phyloP scores from a whole-genome alignment of 257 asterid genomes.

The Sherardia arvensis region DNA sequence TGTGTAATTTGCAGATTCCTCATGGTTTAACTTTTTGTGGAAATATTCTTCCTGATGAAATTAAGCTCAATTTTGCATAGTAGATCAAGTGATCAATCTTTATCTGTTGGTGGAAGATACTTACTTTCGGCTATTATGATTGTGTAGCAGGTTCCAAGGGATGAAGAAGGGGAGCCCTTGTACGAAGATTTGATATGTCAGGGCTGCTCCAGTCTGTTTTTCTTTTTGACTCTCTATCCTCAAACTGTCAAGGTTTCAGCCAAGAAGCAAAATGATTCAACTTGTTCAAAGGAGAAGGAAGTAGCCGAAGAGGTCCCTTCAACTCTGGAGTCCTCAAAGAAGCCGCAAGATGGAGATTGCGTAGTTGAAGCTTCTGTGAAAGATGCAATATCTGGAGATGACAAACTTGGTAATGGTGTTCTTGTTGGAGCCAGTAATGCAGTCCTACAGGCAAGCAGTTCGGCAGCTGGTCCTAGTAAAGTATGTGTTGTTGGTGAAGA shows the following conservation, averaged over 20 bases:
- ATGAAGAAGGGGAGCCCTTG: slow-evolving; percentile 80
- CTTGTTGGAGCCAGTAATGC: slow-evolving; percentile 7
- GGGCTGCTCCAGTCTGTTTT: slow-evolving; percentile 55
- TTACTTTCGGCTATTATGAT: slow-evolving; percentile 3
- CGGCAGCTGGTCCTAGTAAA: slow-evolving; percentile 36
- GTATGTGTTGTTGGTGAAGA: slow-evolving; percentile 43
- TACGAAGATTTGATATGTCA: slow-evolving; percentile 85
- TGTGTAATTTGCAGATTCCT: no score
- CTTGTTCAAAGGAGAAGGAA: slow-evolving; percentile 30
- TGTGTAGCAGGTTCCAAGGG: slow-evolving; percentile 61
- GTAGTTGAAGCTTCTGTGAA: slow-evolving; percentile 14
- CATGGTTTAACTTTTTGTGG: no score
- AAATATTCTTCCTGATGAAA: no score
- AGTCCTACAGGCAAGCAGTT: slow-evolving; percentile 17
- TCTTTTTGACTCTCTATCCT: slow-evolving; percentile 59
- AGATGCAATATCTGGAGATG: slow-evolving; percentile 18
- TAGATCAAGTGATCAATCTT: not conserved
- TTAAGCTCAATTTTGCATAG: not conserved
- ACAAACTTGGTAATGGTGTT: slow-evolving; percentile 11
- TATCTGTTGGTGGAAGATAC: not conserved
- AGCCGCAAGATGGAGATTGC: slow-evolving; percentile 21
- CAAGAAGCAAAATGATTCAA: slow-evolving; percentile 15
- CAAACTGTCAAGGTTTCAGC: slow-evolving; percentile 30
- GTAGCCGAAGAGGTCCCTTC: slow-evolving; percentile 26
- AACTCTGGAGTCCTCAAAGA: slow-evolving; percentile 17